phyloP scores from a whole-genome alignment of 208 protist species.

The Vickermania spadyakhi region DNA sequence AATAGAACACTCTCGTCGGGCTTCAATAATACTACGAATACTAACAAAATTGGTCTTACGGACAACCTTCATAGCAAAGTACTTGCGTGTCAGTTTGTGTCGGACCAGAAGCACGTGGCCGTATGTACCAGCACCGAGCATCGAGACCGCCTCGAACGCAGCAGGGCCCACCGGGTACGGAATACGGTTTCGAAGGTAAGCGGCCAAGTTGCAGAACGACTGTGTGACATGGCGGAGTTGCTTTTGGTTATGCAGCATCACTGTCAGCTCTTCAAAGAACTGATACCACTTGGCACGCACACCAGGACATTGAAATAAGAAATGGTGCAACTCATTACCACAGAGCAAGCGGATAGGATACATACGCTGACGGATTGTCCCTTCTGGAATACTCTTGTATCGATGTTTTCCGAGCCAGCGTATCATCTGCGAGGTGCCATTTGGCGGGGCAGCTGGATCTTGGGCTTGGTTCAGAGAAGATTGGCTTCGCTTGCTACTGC shows the following conservation, averaged over 20 bases:
- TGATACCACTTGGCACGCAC: slow-evolving; percentile 34
- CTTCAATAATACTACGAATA: slow-evolving; percentile 45
- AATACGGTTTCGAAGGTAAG: slow-evolving; percentile 32
- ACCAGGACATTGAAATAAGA: slow-evolving; percentile 48
- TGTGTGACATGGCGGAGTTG: slow-evolving; percentile 13
- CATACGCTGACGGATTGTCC: slow-evolving; percentile 15
- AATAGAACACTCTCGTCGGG: slow-evolving; percentile 61
- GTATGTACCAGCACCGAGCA: slow-evolving; percentile 68
- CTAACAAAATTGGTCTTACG: slow-evolving; percentile 40
- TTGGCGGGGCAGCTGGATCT: neutral
- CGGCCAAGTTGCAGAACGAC: slow-evolving; percentile 15
- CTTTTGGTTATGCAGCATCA: slow-evolving; percentile 12
- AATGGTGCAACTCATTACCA: slow-evolving; percentile 39
- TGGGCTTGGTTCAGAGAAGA: neutral
- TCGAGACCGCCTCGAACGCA: slow-evolving; percentile 40
- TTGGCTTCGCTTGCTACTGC: neutral
- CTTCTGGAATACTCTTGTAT: neutral
- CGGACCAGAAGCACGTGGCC: slow-evolving; percentile 65
- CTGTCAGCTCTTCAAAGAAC: slow-evolving; percentile 21
- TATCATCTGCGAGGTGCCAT: neutral
- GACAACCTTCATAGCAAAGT: slow-evolving; percentile 75
- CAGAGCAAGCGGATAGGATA: slow-evolving; percentile 44
- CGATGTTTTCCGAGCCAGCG: neutral
- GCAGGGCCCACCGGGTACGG: slow-evolving; percentile 25
- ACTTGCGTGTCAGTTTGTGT: slow-evolving; percentile 34